Base-by-base conservation (phyloP, 1,284 basidiomycete genomes). In the Heterobasidion parviporum region DNA sequence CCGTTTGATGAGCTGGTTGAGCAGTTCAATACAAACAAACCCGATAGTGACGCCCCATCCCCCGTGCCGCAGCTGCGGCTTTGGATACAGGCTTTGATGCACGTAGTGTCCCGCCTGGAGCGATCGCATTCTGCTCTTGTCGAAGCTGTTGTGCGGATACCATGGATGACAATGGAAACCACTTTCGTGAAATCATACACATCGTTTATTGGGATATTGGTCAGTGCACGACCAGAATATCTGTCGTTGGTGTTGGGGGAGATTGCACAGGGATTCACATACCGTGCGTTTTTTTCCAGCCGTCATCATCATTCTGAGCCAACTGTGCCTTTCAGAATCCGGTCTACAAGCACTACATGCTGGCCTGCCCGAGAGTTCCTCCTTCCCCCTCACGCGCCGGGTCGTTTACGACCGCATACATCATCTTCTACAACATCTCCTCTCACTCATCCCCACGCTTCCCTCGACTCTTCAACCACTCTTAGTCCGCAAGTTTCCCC, bases 151-250 rank as follows among this genome's bases (percentile, higher is more conserved):
- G 77, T 98, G 56, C 81, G 80, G 57, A 78, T 97, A 63, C 93
- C 94, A 6, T 99, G 97, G 97, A 88, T 90, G 6, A 89, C 87
- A 6, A 83, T 93, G 72, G 92, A 95, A 62, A 82, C 81, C 48
- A 73, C 77, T 18, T 92, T 95, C 63, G 93, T 94, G 54, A 89
- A 86, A 69, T 83, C 85, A 12, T 97, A 94, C 68, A 86, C 85
- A 32, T 82, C 89, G 32, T 98, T 98, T 67, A 83, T 94, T 49
- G 92, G 92, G 48, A 92, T 95, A 74, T 82, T 99, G 43, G 84
- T 98, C 61, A 94, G 89, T 62, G 94, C 96, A n/a, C 78, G 92
- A 60, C 90, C 93, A 58, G 93, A 96, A 70, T 99, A 97, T 75
- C 79, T 97, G 35, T 87, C 85, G 38, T 78, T 89, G 58, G 86